Conservation (phyloP, 2,329 filamentous ascomycete genomes). For the Cladosporium sp. region DNA sequence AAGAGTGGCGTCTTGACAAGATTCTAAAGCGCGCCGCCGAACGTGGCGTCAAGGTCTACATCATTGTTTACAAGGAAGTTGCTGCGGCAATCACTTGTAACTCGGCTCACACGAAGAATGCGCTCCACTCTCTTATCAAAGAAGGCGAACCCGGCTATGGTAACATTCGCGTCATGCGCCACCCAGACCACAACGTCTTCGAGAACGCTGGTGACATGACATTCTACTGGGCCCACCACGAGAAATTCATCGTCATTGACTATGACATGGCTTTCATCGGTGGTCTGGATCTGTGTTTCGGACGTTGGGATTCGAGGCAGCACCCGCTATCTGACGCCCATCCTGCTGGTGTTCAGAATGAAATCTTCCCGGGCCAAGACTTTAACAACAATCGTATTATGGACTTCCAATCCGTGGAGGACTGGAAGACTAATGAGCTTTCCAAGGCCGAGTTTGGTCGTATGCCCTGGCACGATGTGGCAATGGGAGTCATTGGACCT, state of each 20-base stretch:
- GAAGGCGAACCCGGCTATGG: constrained; percentile 76
- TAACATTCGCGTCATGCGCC: constrained; percentile 84
- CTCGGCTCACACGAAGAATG: constrained; percentile 86
- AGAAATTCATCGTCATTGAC: constrained; percentile 95
- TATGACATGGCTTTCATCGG: constrained; percentile 89
- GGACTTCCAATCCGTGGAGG: constrained; percentile 86
- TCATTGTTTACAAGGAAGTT: constrained; percentile 86
- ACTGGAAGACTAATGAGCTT: constrained; percentile 91
- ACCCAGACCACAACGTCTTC: constrained; percentile 92
- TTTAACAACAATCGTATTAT: constrained; percentile 97
- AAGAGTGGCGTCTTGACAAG: constrained; percentile 83
- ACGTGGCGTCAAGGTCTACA: constrained; percentile 87
- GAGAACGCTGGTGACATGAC: constrained; percentile 95
- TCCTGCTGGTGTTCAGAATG: constrained; percentile 72
- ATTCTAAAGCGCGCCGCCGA: constrained; percentile 85
- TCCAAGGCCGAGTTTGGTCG: constrained; percentile 87
- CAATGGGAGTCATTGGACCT: constrained; percentile 86
- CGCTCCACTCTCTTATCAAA: constrained; percentile 72
- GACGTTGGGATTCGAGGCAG: constrained; percentile 84
- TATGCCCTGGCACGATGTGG: constrained; percentile 98
- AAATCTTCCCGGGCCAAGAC: constrained; percentile 92
- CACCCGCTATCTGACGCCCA: constrained; percentile 85
- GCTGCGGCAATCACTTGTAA: constrained; percentile 71
- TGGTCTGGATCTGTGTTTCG: constrained; percentile 91
- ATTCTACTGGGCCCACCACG: constrained; percentile 96